A percentile compares a stretch with the other conserved stretches of the same genome.
Evolutionary conservation across 495 filamentous ascomycete genomes (phyloP).

Genomic region (Neurospora sp.): DNA sequence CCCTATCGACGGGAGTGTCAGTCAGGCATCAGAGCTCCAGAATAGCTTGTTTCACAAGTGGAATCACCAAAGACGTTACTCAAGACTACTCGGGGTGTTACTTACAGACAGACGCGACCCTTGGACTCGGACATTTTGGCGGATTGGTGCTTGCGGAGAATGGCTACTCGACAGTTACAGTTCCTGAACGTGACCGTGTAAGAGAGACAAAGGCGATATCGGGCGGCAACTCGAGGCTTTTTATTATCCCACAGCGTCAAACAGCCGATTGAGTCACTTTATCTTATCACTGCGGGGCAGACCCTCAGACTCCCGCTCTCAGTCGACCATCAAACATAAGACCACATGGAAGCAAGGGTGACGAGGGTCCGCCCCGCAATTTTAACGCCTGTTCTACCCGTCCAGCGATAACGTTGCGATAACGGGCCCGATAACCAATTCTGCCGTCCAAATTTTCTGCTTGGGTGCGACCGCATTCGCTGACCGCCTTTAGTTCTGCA

Average conservation of each 20-base stretch:
- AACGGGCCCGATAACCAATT: background rate
- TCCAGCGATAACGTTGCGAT: background rate
- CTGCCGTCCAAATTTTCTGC: slow-evolving; percentile 9
- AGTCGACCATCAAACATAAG: background rate
- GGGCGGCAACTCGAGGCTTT: background rate
- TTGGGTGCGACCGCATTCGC: background rate
- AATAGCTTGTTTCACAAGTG: background rate
- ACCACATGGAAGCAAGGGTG: background rate
- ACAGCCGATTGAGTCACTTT: background rate
- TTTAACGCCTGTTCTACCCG: background rate
- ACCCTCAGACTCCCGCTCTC: background rate
- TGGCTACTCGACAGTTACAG: background rate
- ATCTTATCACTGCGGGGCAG: background rate
- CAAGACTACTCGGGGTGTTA: slow-evolving; percentile 2
- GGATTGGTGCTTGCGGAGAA: background rate
- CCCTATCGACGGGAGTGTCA: slow-evolving; percentile 19
- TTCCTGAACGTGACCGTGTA: background rate
- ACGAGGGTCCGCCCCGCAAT: background rate
- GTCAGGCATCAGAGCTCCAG: background rate
- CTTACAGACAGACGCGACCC: slow-evolving; percentile 38
- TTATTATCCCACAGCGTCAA: background rate
- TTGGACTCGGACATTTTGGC: slow-evolving; percentile 25
- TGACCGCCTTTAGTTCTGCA: slow-evolving; percentile 4
- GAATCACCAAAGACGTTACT: background rate
- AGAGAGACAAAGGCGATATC: background rate